These are phyloP conservation scores for Pythium phragmiticola DNA, from an alignment of 352 stramenopile species.

Conservation along the genomic window DNA sequence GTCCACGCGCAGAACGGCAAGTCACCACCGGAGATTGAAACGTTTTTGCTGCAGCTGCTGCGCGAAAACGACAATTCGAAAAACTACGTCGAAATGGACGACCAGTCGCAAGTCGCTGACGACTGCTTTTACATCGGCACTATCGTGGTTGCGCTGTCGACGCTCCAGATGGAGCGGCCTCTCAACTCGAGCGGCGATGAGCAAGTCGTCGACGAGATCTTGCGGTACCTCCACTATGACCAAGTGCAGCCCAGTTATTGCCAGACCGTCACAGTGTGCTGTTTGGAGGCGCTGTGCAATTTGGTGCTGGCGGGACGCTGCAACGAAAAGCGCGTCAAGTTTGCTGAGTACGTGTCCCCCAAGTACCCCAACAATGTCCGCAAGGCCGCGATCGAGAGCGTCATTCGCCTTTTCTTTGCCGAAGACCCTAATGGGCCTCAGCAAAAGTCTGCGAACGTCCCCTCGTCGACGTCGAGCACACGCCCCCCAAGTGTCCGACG, in stretches of 20 bases:
- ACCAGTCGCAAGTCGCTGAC: conserved; percentile 80
- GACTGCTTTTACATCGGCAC: conserved; percentile 86
- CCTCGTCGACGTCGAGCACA: conserved; percentile 17
- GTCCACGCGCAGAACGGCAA: conserved; percentile 78
- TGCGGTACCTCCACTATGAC: conserved; percentile 83
- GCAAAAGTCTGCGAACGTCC: conserved; percentile 6
- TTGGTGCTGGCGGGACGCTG: conserved; percentile 65
- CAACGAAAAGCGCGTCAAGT: conserved; percentile 66
- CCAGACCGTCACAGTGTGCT: conserved; percentile 82
- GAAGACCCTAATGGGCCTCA: conserved; percentile 52
- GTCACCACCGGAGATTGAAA: conserved; percentile 75
- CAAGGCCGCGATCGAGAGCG: conserved; percentile 83
- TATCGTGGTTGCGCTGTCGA: conserved; percentile 70
- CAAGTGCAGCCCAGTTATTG: conserved; percentile 82
- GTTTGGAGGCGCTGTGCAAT: conserved; percentile 79
- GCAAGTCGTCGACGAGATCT: conserved; percentile 65
- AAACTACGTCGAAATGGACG: conserved; percentile 88
- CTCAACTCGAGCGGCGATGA: conserved; percentile 45
- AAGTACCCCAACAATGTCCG: conserved; percentile 74
- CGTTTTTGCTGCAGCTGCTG: conserved; percentile 75
- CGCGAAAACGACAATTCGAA: conserved; percentile 88
- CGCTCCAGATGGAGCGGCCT: conserved; percentile 61
- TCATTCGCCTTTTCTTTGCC: conserved; percentile 80
- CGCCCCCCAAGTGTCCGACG: conserved; percentile 6
- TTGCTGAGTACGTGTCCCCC: conserved; percentile 69